These are phyloP conservation scores for Angomonas deanei DNA, from an alignment of 208 protist species.

Conservation along the genomic window DNA sequence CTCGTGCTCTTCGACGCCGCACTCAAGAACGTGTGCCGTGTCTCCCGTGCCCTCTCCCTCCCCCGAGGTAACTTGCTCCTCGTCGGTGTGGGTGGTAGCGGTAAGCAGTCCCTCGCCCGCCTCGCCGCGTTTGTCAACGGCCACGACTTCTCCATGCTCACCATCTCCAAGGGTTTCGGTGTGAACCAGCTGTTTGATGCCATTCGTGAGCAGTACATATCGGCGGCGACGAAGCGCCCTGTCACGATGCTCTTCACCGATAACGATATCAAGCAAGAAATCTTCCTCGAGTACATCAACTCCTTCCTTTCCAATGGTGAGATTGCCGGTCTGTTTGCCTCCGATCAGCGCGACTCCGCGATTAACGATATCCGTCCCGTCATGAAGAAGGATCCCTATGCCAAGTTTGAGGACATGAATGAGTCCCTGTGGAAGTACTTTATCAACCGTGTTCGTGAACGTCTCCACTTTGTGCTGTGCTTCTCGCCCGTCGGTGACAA, in stretches of 20 bases:
- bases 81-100: slow-evolving; percentile 91
- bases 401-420: slow-evolving; percentile 93
- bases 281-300: slow-evolving; percentile 98
- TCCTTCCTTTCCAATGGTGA: slow-evolving; percentile 93
- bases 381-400: slow-evolving; percentile 93
- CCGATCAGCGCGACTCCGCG: slow-evolving; percentile 95
- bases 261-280: slow-evolving; percentile 97
- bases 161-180: slow-evolving; percentile 91
- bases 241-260: slow-evolving; percentile 98
- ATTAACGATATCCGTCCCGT: slow-evolving; percentile 93
- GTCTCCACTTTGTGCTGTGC: slow-evolving; percentile 97
- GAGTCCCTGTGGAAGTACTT: slow-evolving; percentile 97
- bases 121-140: slow-evolving; percentile 86
- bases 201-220: slow-evolving; percentile 91
- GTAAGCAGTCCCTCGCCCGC: slow-evolving; percentile 91
- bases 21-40: slow-evolving; percentile 93
- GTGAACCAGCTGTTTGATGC: slow-evolving; percentile 93
- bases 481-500: slow-evolving; percentile 97
- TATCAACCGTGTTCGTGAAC: slow-evolving; percentile 94
- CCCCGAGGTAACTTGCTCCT: slow-evolving; percentile 92
- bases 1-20: slow-evolving; percentile 95
- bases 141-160: slow-evolving; percentile 88
- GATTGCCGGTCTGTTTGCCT: slow-evolving; percentile 96
- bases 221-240: slow-evolving; percentile 66
- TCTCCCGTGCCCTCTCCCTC: slow-evolving; percentile 88